These are phyloP conservation scores for Fraxinus cuspidata DNA, from an alignment of 257 asterid genomes.

Conservation along the genomic window DNA sequence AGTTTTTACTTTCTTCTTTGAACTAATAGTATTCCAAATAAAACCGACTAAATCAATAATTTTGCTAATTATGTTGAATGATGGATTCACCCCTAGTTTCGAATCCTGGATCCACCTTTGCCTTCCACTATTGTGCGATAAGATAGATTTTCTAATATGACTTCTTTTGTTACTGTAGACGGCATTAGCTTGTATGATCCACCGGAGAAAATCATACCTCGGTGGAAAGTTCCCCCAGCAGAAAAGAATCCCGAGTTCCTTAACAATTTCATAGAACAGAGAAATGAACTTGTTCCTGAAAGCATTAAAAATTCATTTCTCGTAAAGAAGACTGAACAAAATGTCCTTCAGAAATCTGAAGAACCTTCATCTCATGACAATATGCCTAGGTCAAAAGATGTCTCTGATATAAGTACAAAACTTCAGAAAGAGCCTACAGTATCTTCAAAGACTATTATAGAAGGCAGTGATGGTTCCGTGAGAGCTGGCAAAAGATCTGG, in stretches of 20 bases:
- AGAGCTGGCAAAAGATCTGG: slow-evolving; percentile 79
- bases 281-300: slow-evolving; percentile 43
- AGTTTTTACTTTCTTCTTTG: slow-evolving; percentile 15
- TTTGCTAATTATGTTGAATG: slow-evolving; percentile 10
- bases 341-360: slow-evolving; percentile 33
- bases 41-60: slow-evolving; percentile 9
- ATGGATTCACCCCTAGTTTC: not conserved
- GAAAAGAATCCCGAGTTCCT: slow-evolving; percentile 69
- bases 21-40: not conserved
- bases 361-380: slow-evolving; percentile 43
- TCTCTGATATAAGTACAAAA: slow-evolving; percentile 25
- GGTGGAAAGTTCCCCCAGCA: slow-evolving; percentile 85
- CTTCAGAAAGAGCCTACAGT: slow-evolving; percentile 31
- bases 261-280: slow-evolving; percentile 46
- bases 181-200: slow-evolving; percentile 90
- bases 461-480: slow-evolving; percentile 87
- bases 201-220: slow-evolving; percentile 83
- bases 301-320: slow-evolving; percentile 38
- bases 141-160: slow-evolving; percentile 18
- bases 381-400: slow-evolving; percentile 28
- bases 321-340: slow-evolving; percentile 35
- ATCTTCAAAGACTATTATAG: slow-evolving; percentile 68
- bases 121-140: not conserved
- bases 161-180: slow-evolving; percentile 47
- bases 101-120: slow-evolving; percentile 2